These are phyloP conservation scores for Psilocybe tampanensis DNA, from an alignment of 768 basidiomycete genomes.

Conservation along the genomic window DNA sequence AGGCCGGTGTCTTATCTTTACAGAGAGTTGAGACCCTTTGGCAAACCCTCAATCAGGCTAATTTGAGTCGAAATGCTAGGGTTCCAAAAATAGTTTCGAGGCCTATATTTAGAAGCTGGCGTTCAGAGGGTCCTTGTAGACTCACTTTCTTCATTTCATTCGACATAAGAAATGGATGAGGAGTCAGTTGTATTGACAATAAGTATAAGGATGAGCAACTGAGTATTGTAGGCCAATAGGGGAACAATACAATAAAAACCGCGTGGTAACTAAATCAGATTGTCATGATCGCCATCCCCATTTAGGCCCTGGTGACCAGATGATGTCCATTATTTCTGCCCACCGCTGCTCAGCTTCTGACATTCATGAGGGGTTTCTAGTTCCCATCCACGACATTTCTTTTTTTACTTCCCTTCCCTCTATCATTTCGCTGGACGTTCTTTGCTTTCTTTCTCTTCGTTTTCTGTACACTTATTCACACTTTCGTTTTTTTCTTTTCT, in stretches of 20 bases:
- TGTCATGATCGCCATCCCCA: neutral
- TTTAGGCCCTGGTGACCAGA: neutral
- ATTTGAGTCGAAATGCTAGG: too few relatives aligned
- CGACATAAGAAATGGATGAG: too few relatives aligned
- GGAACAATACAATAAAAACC: neutral
- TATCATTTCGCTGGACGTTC: neutral
- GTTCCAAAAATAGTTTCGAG: too few relatives aligned
- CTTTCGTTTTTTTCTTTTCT: slow-evolving; percentile 10
- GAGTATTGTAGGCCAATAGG: neutral
- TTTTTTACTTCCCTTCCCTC: neutral
- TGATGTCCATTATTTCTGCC: neutral
- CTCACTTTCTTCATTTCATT: too few relatives aligned
- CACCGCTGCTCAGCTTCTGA: neutral
- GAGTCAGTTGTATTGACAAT: too few relatives aligned
- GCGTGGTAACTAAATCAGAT: neutral
- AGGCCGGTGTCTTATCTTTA: too few relatives aligned
- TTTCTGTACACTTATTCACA: slow-evolving; percentile 1
- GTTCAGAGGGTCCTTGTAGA: too few relatives aligned
- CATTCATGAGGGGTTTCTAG: neutral
- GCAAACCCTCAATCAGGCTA: too few relatives aligned
- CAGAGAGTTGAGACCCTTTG: too few relatives aligned
- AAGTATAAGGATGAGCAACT: too few relatives aligned
- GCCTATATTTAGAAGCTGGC: too few relatives aligned
- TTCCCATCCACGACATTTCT: neutral
- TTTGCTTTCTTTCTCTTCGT: slow-evolving; percentile 1